Percentiles rank a stretch among this genome's conserved stretches.
Evolutionary conservation across 192 early-diverging fungal species (phyloP).

Genomic region (Umbelopsis vinacea): DNA sequence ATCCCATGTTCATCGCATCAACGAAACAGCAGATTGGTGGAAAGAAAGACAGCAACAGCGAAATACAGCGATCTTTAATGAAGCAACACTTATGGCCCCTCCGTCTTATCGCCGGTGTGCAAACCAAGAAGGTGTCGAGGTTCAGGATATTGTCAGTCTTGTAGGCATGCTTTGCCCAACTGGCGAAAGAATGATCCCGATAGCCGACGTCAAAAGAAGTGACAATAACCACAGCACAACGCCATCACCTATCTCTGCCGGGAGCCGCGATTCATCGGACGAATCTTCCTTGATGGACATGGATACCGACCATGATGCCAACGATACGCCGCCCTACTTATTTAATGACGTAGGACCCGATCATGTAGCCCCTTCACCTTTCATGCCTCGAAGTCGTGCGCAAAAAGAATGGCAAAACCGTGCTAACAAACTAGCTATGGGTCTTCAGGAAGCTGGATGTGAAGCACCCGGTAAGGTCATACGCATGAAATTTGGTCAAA

Average conservation of each 20-base stretch:
- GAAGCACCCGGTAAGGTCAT: constrained; percentile 14
- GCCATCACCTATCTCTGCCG: not conserved
- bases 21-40: constrained; percentile 11
- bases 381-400: constrained; percentile 6
- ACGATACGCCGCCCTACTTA: not conserved
- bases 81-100: constrained; percentile 13
- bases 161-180: constrained; percentile 15
- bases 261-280: constrained; percentile 1
- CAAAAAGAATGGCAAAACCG: constrained; percentile 6
- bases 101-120: not conserved
- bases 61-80: not conserved
- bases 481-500: constrained; percentile 16
- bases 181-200: constrained; percentile 10
- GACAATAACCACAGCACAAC: not conserved
- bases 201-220: not conserved
- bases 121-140: not conserved
- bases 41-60: constrained; percentile 2
- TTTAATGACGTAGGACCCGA: not conserved
- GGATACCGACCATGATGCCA: not conserved
- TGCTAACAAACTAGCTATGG: constrained; percentile 14
- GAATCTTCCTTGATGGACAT: constrained; percentile 3
- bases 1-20: constrained; percentile 13
- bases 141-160: constrained; percentile 1
- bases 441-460: not conserved
- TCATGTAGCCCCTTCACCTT: not conserved